Base-by-base conservation (phyloP, 495 filamentous ascomycete species). In the Talaromyces adpressus region DNA sequence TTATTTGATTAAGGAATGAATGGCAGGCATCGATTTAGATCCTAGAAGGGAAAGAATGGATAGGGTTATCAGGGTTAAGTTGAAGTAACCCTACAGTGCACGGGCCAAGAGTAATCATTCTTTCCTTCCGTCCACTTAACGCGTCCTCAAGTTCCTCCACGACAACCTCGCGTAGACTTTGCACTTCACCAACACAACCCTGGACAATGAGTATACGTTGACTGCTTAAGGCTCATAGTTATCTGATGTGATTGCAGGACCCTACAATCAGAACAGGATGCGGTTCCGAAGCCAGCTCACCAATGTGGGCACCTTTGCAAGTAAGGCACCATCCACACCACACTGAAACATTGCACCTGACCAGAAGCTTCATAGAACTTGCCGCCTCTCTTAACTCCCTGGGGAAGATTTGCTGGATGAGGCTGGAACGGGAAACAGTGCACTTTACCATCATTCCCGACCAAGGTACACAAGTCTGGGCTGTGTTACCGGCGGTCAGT, bases 381-480 rank as follows among this genome's bases (percentile, higher is more conserved):
- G 87, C 86, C 3, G 89, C 89, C 7, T 96, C 93, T 4, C 82
- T 98, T 62, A 86, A 87, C 57, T 92, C 92, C 6, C 80, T 98
- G 36, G 92, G 93, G 62, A 93, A 94, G 72, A 85, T 95, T 66
- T 94, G 92, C 47, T 98, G 95, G 94, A 82, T 98, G 56, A 89
- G 91, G 52, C 87, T 98, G 27, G 89, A 93, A 74, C 81, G 91
- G 72, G 86, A 93, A 58, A 85, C 87, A 22, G 84, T 96, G 62
- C 92, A 91, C 67, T 96, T 98, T 79, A 97, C 95, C 62, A 89
- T 96, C 71, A 92, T 97, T 65, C 91, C 92, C 6, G 92, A 97
- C 66, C 87, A 89, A 68, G 92, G 94, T 23, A 92, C 92, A 11
- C 92, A 97, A 82, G 94, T 98, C 32, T 98, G 95, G 94, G 90